A percentile compares a stretch with the other conserved stretches of the same genome.
Conservation (phyloP, 2,329 filamentous ascomycete genomes). For the Aspergillus quadricinctus region DNA sequence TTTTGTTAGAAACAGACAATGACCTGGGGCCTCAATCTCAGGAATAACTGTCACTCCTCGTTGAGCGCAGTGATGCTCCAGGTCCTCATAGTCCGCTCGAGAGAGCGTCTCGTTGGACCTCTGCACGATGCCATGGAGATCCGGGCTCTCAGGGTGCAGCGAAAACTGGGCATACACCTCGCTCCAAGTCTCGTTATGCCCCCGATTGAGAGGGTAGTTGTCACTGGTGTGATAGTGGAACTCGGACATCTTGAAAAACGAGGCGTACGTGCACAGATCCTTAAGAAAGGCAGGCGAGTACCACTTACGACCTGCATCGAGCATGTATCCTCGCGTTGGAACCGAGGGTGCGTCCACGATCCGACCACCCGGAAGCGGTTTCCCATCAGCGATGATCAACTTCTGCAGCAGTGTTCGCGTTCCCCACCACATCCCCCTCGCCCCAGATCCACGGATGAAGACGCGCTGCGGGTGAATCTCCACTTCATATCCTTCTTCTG, state of each 20-base stretch:
- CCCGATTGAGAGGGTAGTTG: slow-evolving; percentile 50
- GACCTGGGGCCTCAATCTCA: slow-evolving; percentile 58
- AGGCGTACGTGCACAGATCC: slow-evolving; percentile 58
- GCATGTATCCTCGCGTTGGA: slow-evolving; percentile 46
- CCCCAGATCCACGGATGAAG: slow-evolving; percentile 49
- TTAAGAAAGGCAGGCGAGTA: slow-evolving; percentile 52
- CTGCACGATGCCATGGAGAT: slow-evolving; percentile 48
- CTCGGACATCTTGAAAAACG: slow-evolving; percentile 58
- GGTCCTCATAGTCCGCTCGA: slow-evolving; percentile 47
- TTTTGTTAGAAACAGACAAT: slow-evolving; percentile 53
- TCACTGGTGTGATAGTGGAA: slow-evolving; percentile 58
- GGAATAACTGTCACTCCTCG: slow-evolving; percentile 57
- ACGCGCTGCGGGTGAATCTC: slow-evolving; percentile 35
- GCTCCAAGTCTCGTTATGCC: slow-evolving; percentile 45
- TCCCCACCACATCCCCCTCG: slow-evolving; percentile 56
- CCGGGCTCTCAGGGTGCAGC: slow-evolving; percentile 47
- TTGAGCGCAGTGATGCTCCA: slow-evolving; percentile 50
- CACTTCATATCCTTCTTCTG: slow-evolving; percentile 50
- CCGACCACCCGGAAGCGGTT: slow-evolving; percentile 41
- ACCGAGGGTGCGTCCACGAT: slow-evolving; percentile 51
- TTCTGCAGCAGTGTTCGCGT: slow-evolving; percentile 53
- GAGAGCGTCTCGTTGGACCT: slow-evolving; percentile 54
- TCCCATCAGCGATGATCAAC: slow-evolving; percentile 34
- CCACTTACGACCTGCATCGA: slow-evolving; percentile 55
- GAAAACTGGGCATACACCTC: slow-evolving; percentile 55